Evolutionary conservation across 2,329 filamentous ascomycete genomes (phyloP).

Genomic region (Helotiales sp.): DNA sequence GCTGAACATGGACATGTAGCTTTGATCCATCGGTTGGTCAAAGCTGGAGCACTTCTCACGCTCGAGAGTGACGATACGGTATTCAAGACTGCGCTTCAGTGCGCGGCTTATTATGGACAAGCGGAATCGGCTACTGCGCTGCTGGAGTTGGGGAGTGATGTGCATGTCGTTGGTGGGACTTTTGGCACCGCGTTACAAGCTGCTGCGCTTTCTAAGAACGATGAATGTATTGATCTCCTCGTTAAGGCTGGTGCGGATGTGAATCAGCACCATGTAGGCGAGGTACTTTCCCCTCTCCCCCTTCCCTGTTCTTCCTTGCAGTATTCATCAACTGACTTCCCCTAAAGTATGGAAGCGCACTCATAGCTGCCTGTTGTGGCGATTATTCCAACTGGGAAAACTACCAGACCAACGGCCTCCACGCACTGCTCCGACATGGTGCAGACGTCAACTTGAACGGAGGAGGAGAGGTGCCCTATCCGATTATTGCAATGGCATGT

Average conservation of each 20-base stretch:
- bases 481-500: constrained; percentile 3
- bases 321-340: not conserved
- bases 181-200: constrained; percentile 5
- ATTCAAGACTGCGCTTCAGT: constrained; percentile 4
- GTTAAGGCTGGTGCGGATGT: constrained; percentile 2
- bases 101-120: constrained; percentile 7
- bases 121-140: not conserved
- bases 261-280: constrained; percentile 4
- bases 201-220: not conserved
- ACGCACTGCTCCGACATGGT: not conserved
- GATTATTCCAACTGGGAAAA: not conserved
- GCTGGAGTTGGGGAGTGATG: constrained; percentile 7
- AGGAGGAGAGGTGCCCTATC: constrained; percentile 3
- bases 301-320: too few relatives aligned
- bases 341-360: not conserved
- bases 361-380: not conserved
- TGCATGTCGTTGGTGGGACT: constrained; percentile 3
- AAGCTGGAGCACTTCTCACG: not conserved
- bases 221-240: constrained; percentile 1
- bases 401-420: not conserved
- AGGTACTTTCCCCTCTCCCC: not conserved
- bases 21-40: not conserved
- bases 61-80: not conserved
- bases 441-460: constrained; percentile 8
- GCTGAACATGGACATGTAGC: not conserved